Evolutionary conservation across 2,329 filamentous ascomycete genomes (phyloP).

Genomic region (Talaromyces piceae): DNA sequence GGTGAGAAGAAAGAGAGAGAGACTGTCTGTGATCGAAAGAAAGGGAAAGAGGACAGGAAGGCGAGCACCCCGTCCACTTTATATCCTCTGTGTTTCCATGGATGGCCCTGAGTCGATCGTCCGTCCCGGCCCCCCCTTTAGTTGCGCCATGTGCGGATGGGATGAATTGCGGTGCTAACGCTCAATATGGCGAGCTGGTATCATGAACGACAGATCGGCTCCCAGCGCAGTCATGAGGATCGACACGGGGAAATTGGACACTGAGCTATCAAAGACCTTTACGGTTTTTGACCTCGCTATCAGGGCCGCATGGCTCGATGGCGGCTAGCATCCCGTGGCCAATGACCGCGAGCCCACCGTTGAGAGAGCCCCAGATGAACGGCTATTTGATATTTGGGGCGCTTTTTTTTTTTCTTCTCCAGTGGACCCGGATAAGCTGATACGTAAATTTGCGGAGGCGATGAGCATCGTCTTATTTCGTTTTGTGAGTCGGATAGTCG

Average conservation of each 20-base stretch:
- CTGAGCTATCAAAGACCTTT: too few relatives aligned
- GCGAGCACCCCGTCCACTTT: not conserved
- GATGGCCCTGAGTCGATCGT: not conserved
- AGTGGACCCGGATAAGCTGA: not conserved
- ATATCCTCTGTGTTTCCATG: not conserved
- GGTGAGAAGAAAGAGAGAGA: not conserved
- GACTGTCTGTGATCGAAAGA: not conserved
- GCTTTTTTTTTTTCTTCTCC: not conserved
- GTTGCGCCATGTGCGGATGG: not conserved
- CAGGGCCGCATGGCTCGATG: too few relatives aligned
- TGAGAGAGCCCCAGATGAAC: not conserved
- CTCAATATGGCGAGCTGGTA: not conserved
- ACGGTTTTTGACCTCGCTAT: too few relatives aligned
- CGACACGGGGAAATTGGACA: not conserved
- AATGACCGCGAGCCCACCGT: not conserved
- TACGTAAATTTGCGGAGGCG: too few relatives aligned
- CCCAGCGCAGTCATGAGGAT: not conserved
- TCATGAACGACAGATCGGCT: not conserved
- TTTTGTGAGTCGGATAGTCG: too few relatives aligned
- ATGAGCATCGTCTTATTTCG: too few relatives aligned
- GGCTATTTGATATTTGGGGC: not conserved
- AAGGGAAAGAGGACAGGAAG: not conserved
- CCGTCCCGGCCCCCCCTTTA: too few relatives aligned
- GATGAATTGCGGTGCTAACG: not conserved
- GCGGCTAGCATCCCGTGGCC: not conserved